Evolutionary conservation across 108 stramenopile species (phyloP).

Genomic region (Cyclotella baltica): DNA sequence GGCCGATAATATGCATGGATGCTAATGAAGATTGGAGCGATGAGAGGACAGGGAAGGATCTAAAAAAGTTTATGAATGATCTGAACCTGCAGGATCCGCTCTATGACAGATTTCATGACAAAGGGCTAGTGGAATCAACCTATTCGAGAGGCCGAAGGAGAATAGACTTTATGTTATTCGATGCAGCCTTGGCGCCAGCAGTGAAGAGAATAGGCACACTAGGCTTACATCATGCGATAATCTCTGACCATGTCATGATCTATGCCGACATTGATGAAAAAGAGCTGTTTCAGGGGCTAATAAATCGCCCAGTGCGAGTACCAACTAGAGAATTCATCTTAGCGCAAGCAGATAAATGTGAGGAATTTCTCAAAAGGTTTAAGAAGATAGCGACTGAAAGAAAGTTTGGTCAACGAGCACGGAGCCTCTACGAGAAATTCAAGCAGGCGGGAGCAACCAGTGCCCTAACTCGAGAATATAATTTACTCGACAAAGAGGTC

Average conservation of each 20-base stretch:
- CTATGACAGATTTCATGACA: neutral
- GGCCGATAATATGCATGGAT: neutral
- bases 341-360: conserved; percentile 17
- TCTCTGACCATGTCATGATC: conserved; percentile 9
- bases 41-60: neutral
- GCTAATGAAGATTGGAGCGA: conserved; percentile 13
- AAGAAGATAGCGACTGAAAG: neutral
- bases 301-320: conserved; percentile 8
- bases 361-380: neutral
- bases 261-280: conserved; percentile 1
- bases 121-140: neutral
- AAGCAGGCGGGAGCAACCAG: too few relatives aligned
- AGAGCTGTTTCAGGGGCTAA: neutral
- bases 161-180: conserved; percentile 8
- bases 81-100: neutral
- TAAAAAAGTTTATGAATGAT: neutral
- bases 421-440: neutral
- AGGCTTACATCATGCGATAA: conserved; percentile 8
- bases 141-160: neutral
- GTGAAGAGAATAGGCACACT: conserved; percentile 15
- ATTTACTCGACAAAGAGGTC: too few relatives aligned
- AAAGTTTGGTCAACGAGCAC: neutral
- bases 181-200: neutral
- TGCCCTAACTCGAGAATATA: too few relatives aligned
- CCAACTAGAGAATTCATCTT: neutral